Evolutionary conservation across 805 yeast species (phyloP).

Genomic region (Crinitomyces ghanaensis): DNA sequence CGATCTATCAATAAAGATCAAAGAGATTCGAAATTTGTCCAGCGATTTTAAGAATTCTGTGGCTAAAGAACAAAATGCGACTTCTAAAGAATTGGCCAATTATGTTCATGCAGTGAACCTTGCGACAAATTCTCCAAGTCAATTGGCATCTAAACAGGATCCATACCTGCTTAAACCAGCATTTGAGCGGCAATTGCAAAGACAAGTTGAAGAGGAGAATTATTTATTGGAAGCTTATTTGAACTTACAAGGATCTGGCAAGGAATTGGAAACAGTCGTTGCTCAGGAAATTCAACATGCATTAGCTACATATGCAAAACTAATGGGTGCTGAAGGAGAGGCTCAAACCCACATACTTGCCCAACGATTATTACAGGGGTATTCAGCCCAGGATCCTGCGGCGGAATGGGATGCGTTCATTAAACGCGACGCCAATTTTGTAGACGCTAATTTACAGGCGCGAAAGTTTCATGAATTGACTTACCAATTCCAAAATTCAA

Average conservation of each 20-base stretch:
- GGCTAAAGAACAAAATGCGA: conserved; percentile 52
- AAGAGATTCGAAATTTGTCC: conserved; percentile 71
- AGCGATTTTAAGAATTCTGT: conserved; percentile 78
- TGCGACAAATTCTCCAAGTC: conserved; percentile 35
- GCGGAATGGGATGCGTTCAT: conserved; percentile 87
- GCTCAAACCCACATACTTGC: conserved; percentile 38
- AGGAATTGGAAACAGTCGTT: conserved; percentile 79
- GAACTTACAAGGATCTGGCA: conserved; percentile 79
- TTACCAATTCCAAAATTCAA: conserved; percentile 60
- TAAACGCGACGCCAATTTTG: conserved; percentile 56
- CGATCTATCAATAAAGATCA: conserved; percentile 73
- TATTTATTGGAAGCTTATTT: conserved; percentile 79
- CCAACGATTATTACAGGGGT: conserved; percentile 60
- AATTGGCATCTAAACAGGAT: conserved; percentile 48
- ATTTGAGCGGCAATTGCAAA: conserved; percentile 66
- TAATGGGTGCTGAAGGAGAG: conserved; percentile 37
- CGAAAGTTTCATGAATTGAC: conserved; percentile 49
- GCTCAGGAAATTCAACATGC: conserved; percentile 79
- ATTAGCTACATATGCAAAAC: conserved; percentile 55
- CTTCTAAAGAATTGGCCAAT: conserved; percentile 43
- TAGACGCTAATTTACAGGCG: conserved; percentile 50
- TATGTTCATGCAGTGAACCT: conserved; percentile 55
- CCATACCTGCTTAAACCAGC: conserved; percentile 67
- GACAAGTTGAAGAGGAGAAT: conserved; percentile 73
- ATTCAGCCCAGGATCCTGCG: conserved; percentile 64